A percentile compares a stretch with the other conserved stretches of the same genome.
These are phyloP conservation scores for Calocybe indica DNA, from an alignment of 768 basidiomycete species.

Conservation along the genomic window DNA sequence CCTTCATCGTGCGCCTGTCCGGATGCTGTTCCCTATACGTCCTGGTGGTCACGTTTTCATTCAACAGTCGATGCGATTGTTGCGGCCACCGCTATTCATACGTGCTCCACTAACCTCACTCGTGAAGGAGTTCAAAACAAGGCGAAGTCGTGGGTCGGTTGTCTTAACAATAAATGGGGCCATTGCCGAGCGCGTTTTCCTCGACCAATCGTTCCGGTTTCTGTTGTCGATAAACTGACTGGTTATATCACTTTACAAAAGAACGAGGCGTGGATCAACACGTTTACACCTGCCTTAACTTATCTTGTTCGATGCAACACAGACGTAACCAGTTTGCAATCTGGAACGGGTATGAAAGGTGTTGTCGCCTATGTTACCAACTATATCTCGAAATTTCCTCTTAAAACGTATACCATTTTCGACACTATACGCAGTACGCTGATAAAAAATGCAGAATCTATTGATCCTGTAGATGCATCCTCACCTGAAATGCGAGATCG, in stretches of 20 bases:
- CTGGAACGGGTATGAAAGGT: constrained; percentile 26
- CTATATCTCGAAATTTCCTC: constrained; percentile 26
- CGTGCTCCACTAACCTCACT: neutral
- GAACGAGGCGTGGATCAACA: constrained; percentile 25
- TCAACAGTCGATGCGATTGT: constrained; percentile 3
- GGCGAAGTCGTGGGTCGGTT: no score
- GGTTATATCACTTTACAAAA: constrained; percentile 19
- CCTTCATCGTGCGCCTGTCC: neutral
- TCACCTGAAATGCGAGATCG: no score
- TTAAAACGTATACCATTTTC: constrained; percentile 29
- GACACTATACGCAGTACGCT: constrained; percentile 18
- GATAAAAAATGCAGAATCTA: constrained; percentile 14
- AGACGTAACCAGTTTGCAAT: constrained; percentile 22
- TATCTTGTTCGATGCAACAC: constrained; percentile 29
- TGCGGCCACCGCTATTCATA: constrained; percentile 1
- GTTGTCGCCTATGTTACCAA: constrained; percentile 20
- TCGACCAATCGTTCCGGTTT: constrained; percentile 3
- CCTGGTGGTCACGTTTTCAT: neutral
- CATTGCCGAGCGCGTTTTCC: constrained; percentile 22
- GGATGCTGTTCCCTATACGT: neutral
- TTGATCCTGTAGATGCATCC: neutral
- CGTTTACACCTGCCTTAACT: constrained; percentile 17
- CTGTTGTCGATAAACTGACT: constrained; percentile 12
- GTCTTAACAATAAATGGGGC: no score
- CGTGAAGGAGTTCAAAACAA: no score